These are phyloP conservation scores for Polyrhizophydium stewartii DNA, from an alignment of 371 early-diverging fungal species.

Conservation along the genomic window DNA sequence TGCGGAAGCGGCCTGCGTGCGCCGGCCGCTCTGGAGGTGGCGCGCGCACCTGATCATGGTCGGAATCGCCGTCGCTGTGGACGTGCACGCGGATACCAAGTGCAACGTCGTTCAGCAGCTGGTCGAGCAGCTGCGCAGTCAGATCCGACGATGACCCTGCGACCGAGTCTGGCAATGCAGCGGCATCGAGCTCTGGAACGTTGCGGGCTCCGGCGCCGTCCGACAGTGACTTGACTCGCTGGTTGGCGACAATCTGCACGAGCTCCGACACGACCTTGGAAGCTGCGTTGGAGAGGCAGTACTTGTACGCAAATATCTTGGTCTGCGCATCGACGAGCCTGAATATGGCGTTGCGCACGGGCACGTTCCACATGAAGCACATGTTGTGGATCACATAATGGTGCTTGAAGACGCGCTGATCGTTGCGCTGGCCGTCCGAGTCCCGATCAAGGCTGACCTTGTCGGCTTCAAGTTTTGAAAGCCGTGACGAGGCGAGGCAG, in stretches of 20 bases:
- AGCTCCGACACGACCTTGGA: slow-evolving; percentile 37
- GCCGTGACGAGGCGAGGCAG: too few relatives aligned
- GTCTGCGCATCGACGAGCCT: slow-evolving; percentile 31
- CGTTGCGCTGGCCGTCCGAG: not conserved
- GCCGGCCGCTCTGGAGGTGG: too few relatives aligned
- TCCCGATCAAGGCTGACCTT: not conserved
- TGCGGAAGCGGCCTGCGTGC: not conserved
- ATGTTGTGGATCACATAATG: slow-evolving; percentile 44
- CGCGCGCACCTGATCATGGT: slow-evolving; percentile 3
- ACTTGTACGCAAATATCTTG: slow-evolving; percentile 28
- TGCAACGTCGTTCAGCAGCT: slow-evolving; percentile 1
- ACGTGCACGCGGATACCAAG: slow-evolving; percentile 32
- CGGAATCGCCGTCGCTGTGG: slow-evolving; percentile 46
- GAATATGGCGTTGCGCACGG: slow-evolving; percentile 40
- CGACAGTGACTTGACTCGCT: not conserved
- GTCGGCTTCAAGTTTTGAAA: too few relatives aligned
- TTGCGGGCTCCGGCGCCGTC: not conserved
- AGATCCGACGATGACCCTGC: not conserved
- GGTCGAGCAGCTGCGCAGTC: not conserved
- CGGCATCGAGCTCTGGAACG: not conserved
- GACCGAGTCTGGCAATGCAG: not conserved
- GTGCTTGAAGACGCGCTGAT: slow-evolving; percentile 16
- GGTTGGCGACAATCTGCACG: slow-evolving; percentile 5
- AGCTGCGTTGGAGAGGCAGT: slow-evolving; percentile 42
- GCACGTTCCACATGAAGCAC: slow-evolving; percentile 38